Percentiles rank a stretch among this genome's conserved stretches.
Evolutionary conservation across 139 green algal species (phyloP).

Genomic region (Ettlia oleoabundans): DNA sequence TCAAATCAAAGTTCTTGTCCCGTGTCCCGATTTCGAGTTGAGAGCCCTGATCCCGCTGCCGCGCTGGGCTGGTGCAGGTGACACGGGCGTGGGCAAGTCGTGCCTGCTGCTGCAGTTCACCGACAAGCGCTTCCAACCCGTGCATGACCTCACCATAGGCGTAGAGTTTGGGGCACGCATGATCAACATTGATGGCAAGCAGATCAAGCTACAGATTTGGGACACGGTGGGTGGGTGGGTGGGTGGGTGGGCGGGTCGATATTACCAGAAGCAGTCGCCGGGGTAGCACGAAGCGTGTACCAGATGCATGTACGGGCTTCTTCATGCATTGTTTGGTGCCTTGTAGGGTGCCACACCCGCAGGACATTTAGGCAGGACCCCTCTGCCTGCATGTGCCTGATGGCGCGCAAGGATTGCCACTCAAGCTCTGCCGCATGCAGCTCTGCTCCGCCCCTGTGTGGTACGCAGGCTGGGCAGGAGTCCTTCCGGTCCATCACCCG

Average conservation of each 20-base stretch:
- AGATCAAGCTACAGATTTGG: conserved; percentile 99
- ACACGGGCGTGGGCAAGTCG: conserved; percentile 98
- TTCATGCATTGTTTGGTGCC: too few species aligned
- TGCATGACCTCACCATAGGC: conserved; percentile 81
- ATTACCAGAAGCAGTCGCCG: too few species aligned
- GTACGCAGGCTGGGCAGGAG: conserved; percentile 93
- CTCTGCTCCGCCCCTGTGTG: neutral
- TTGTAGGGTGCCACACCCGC: too few species aligned
- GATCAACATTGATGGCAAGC: conserved; percentile 98
- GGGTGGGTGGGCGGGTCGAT: too few species aligned
- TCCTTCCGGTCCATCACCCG: conserved; percentile 97
- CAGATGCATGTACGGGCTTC: too few species aligned
- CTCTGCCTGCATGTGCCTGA: neutral
- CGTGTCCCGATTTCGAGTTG: too few species aligned
- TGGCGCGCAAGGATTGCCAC: too few species aligned
- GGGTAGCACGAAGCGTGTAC: too few species aligned
- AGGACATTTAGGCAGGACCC: too few species aligned
- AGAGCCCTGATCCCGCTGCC: too few species aligned
- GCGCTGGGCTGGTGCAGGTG: neutral
- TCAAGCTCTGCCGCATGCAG: too few species aligned
- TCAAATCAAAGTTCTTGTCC: too few species aligned
- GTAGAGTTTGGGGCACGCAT: conserved; percentile 85
- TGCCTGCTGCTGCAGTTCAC: conserved; percentile 99
- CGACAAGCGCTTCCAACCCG: conserved; percentile 98
- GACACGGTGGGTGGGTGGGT: conserved; percentile 82